Evolutionary conservation across 495 filamentous ascomycete species (phyloP), one percentile per base, ranked within the genome.

Genomic region (Neurospora tetraspora): DNA sequence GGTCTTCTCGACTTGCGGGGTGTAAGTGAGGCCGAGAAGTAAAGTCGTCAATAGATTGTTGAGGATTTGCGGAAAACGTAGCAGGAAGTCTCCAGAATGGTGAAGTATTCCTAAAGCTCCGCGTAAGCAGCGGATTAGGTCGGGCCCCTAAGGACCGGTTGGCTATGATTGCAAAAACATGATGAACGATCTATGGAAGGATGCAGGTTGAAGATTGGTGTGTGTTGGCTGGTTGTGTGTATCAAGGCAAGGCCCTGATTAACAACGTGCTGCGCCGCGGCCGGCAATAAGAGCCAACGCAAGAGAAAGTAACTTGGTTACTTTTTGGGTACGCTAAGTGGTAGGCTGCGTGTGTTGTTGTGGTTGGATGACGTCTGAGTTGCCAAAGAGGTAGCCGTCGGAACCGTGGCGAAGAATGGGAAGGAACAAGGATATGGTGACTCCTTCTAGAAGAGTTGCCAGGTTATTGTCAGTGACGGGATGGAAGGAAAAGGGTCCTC

Each of bases 131-230:
- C 73, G 76, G 73, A 74, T 71, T 74, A 79, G 71, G 70, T 76
- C 77, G 76, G 83, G 86, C 86, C 86, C 86, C 85, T 86, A 84
- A 78, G 85, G 85, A 88, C 85, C 80, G 85, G 79, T 74, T 78
- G 80, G 86, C 85, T 88, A 88, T 88, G 87, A 88, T 73, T 75
- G 78, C 61, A 79, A 73, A 75, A 77, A 76, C 86, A 88, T 88
- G 23, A 71, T 80, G 69, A 72, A 69, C 31, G 37, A 39, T 37
- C 16, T 40, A 45, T 70, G n/a, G 45, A 40, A 69, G 69, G 72
- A 76, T 47, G 76, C 38, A 74, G 70, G 73, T 65, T 31, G 71
- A 65, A 72, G 61, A 72, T 76, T 73, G 73, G 72, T 23, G 27
- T n/a, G 47, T 40, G 27, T 20, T 31, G 45, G 38, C 31, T 27